Evolutionary conservation across 2,329 filamentous ascomycete species (phyloP), one percentile per base, ranked within the genome.

Genomic region (Xylariales sp.): DNA sequence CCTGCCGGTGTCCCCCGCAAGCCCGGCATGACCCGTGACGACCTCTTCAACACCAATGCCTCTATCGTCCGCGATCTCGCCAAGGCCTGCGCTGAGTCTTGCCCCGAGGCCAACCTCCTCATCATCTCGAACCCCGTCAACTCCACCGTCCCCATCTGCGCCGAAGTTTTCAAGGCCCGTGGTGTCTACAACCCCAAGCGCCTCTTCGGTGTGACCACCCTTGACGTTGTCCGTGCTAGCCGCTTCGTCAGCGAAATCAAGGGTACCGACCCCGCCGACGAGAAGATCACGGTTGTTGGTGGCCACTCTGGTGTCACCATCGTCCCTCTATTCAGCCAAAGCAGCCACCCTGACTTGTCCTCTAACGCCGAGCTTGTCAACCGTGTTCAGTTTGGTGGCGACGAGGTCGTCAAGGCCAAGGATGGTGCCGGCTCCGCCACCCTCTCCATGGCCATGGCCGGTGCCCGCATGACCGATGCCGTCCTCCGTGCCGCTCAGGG

Each of bases 31-130:
- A 97, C 93, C 85, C 94, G 96, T 88, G 96, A 99, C 85, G 95
- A 99, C 82, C 91, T 99, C 73, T 99, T 99, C 94, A 98, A 98
- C 91, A 99, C 95, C 89, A 99, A 99, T 84, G 96, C 96, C 83
- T 97, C 93, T 81, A 99, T 99, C 83, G 96, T 99, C 82, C 94
- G 95, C 80, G 96, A 98, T 84, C 90, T 99, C 74, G 94, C 95
- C 85, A 97, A 97, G 90, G 94, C 94, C 78, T 90, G 90, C 80
- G 96, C 96, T 79, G 90, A 97, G 79, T 89, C 93, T 76, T 89
- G 91, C 80, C 96, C 96, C 78, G 88, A 97, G 73, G 96, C 96
- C 83, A 97, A 97, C 86, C 88, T 98, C 82, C 90, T 98, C 81
- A 90, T 99, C 87, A 99, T 99, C 85, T 90, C 94, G 84, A 99